Base-by-base conservation (phyloP, 345 rosid species). In the Abelmoschus esculentus region DNA sequence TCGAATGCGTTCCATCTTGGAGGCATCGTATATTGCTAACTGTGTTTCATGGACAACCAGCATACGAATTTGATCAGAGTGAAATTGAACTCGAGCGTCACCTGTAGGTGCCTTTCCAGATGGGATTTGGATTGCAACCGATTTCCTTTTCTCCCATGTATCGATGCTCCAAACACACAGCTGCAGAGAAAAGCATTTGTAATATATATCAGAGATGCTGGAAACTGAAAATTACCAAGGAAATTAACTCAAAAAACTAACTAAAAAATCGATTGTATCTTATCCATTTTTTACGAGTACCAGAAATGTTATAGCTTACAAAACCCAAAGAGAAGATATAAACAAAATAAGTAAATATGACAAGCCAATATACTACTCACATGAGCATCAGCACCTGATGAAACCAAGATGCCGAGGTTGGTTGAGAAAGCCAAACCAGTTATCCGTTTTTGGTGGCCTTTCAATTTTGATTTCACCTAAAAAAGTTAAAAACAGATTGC, bases 311-410 rank as follows among this genome's bases (percentile, higher is more conserved):
- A 22, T 22, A 22, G 26, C 26, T 22, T 22, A 0, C 26, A 22
- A 22, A 22, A 22, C 26, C 26, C 26, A 22, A 22, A 22, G 26
- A 22, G 26, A 22, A 22, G 0, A 22, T 22, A 22, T 22, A 22
- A 22, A 22, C 26, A 22, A 22, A 22, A 22, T 22, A 22, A 22
- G 26, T 22, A 22, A 64, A 14, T 47, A 22, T 19, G 31, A n/a
- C 17, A 68, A 56, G 22, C 28, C 15, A n/a, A 26, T 12, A 60
- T 52, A 11, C 64, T 1, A 52, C 82, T 72, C 61, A 86, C 87
- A 78, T 79, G 81, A 47, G 77, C 73, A 77, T 83, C 87, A 59
- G 78, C 82, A 47, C 87, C 87, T 15, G 85, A 78, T 50, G 85
- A 86, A 29, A 86, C 77, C 22, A 82, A 74, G 47, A 72, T 54